Base-by-base conservation (phyloP, 2,329 filamentous ascomycete genomes). In the Sporothrix inflata region DNA sequence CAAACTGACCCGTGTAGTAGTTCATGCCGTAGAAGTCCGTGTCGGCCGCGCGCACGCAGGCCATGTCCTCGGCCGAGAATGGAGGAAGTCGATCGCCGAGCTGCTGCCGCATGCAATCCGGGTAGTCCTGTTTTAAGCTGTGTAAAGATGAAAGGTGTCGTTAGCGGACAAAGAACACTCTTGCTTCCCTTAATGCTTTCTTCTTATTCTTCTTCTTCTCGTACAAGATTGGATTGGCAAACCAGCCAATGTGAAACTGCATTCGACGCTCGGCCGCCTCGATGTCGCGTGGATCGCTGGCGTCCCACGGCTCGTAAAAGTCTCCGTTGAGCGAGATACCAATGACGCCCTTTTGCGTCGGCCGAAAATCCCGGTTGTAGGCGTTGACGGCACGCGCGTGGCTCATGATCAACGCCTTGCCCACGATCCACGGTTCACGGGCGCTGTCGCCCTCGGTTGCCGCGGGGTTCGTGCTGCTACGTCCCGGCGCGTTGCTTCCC, bases 1-100 rank as follows among this genome's bases (percentile, higher is more conserved):
- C 90, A 83, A 92, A 97, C 85, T 96, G 93, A 78, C 93, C 91
- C 66, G 92, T 94, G 85, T 97, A 97, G 85, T 94, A 92, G 85
- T 97, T 97, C 92, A 95, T 95, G 81, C 93, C 94, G 81, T 97
- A 97, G 82, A 97, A 97, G 84, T 97, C 94, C 81, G 53, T 55
- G 11, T 95, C 96, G 79, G 91, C 93, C n/a, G 92, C 93, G 78
- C 91, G 86, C 57, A 97, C 89, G 19, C 96, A 84, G 1, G 88
- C 88, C 27, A 84, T 81, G 79, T 97, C 93, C 75, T 93, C 91
- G 0, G 86, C 81, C 0, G 91, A 93, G 80, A 92, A 96, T 55
- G 85, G 84, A 4, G 94, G 94, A 61, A 97, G 86, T 16, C 93
- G 89, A 79, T 90, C 86, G 71, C 93, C 93, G 21, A 97, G 89